Conservation (phyloP, 2,329 filamentous ascomycete species). For the Ophioceras dolichostomum region DNA sequence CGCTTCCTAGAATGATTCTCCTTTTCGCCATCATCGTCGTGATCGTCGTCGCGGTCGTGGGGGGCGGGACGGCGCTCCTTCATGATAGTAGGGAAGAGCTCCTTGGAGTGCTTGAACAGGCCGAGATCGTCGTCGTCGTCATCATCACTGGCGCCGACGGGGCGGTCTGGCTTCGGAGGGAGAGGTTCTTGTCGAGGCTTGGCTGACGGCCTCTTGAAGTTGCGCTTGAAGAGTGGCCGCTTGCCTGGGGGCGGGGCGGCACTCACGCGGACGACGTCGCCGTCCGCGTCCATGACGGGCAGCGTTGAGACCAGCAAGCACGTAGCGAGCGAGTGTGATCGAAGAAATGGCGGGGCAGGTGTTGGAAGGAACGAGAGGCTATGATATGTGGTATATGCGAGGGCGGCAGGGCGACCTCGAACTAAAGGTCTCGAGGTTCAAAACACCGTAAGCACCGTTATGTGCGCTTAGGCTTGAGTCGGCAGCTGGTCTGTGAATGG, state of each 20-base stretch:
- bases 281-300: not conserved
- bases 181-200: not conserved
- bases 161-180: no score
- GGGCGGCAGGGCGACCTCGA: no score
- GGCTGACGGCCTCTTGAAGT: slow-evolving; percentile 3
- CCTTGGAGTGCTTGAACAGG: slow-evolving; percentile 36
- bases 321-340: no score
- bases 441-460: no score
- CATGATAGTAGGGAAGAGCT: slow-evolving; percentile 26
- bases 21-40: slow-evolving; percentile 4
- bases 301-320: no score
- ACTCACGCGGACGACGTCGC: not conserved
- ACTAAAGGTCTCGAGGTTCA: no score
- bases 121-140: slow-evolving; percentile 23
- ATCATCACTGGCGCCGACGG: slow-evolving; percentile 8
- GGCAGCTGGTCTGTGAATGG: no score
- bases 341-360: no score
- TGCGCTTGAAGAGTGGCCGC: slow-evolving; percentile 8
- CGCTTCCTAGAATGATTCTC: slow-evolving; percentile 23
- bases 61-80: slow-evolving; percentile 8
- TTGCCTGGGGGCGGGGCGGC: slow-evolving; percentile 3
- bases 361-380: no score
- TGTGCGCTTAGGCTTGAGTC: no score
- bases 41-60: not conserved
- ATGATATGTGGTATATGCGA: no score